Percentiles rank a stretch among this genome's conserved stretches.
Conservation (phyloP, 331 rosid genomes). For the Saraca asoca region DNA sequence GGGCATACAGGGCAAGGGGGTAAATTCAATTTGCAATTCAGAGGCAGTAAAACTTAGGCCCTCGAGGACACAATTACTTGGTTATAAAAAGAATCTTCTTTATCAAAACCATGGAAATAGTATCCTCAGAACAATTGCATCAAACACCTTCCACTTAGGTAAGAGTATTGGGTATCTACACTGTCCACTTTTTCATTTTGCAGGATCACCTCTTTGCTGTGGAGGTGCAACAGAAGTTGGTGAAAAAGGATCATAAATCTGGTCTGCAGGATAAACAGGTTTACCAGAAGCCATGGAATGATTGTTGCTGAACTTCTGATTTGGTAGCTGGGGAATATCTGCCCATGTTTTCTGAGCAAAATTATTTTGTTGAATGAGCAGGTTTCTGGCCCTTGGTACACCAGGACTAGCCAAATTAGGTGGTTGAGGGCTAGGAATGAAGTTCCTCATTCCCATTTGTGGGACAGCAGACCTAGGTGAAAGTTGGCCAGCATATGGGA, state of each 20-base stretch:
- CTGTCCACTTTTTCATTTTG: too few species aligned
- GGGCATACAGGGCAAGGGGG: too few species aligned
- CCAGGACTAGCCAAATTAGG: constrained; percentile 42
- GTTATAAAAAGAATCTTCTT: too few species aligned
- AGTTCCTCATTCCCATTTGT: constrained; percentile 62
- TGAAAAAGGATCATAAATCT: constrained; percentile 89
- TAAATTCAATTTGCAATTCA: too few species aligned
- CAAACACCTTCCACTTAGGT: too few species aligned
- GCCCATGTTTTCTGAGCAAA: constrained; percentile 43
- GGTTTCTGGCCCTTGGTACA: constrained; percentile 50
- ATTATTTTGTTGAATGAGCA: constrained; percentile 54
- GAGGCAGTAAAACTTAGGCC: too few species aligned
- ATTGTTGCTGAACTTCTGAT: constrained; percentile 50
- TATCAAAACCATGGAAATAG: too few species aligned
- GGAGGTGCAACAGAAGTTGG: constrained; percentile 66
- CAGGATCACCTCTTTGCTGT: constrained; percentile 45
- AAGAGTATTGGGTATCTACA: too few species aligned
- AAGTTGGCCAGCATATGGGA: constrained; percentile 51
- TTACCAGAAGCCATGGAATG: constrained; percentile 49
- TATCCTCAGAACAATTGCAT: too few species aligned
- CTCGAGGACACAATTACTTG: too few species aligned
- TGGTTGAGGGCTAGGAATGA: constrained; percentile 56
- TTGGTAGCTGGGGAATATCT: constrained; percentile 44
- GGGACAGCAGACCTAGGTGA: constrained; percentile 41
- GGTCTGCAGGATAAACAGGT: constrained; percentile 58